Base-by-base conservation (phyloP, 331 rosid genomes). In the Spiraea crenata region DNA sequence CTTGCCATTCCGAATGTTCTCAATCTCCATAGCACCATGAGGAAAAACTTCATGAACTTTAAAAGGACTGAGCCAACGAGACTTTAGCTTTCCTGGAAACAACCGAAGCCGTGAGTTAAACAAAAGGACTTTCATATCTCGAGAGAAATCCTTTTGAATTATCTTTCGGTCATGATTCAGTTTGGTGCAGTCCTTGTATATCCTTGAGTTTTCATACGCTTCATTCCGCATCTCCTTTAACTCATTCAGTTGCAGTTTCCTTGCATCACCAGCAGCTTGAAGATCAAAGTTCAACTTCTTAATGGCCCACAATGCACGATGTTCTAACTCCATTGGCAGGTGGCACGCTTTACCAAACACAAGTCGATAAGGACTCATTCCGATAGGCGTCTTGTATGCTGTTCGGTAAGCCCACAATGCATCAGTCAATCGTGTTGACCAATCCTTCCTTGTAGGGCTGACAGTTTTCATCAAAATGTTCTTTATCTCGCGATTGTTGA, bases 251-350 rank as follows among this genome's bases (percentile, higher is more conserved):
- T 68, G 16, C 2, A 54, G 45, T 9, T n/a, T n/a, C 63, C 49
- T 34, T 51, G 54, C 0, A 3, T 20, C 5, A 15, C 73, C 38
- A 12, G 9, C 37, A 9, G 5, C 39, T 7, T 41, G 12, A 13
- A 70, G 35, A 19, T 19, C 42, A 41, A 19, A 40, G 10, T 42
- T 57, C 37, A 56, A 3, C 61, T 56, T 14, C 3, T 35, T 72
- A 1, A 72, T 34, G 2, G 59, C 68, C 70, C 70, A 63, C 50
- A 31, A 72, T 25, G 69, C 51, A 13, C 15, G 8, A 9, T 72
- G 48, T 6, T 72, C 60, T 1, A 72, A 48, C 37, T 73, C 70
- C 15, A 73, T 12, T 1, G 42, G 61, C 10, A 56, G 20, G 34
- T 56, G 39, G 15, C 55, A 49, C 3, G 54, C 1, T 5, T 49